phyloP scores from a whole-genome alignment of 768 basidiomycete genomes.

The Pleurotus giganteus region DNA sequence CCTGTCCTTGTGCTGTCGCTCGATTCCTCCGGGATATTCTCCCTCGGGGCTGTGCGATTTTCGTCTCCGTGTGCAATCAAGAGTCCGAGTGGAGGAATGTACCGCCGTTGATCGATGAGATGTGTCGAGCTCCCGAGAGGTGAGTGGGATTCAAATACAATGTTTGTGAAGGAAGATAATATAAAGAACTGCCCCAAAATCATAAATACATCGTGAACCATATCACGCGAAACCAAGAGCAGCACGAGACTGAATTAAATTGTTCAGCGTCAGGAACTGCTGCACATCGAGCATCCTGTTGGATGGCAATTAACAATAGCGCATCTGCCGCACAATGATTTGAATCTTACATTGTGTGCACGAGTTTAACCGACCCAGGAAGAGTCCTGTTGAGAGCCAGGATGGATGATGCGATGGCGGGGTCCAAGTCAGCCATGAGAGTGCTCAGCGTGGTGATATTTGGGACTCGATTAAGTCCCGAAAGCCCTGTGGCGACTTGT shows the following conservation, averaged over 20 bases:
- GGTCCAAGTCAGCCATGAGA: conserved; percentile 26
- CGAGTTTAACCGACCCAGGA: conserved; percentile 23
- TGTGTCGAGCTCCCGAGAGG: too few relatives aligned
- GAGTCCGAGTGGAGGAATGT: too few relatives aligned
- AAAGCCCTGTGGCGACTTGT: conserved; percentile 25
- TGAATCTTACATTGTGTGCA: conserved; percentile 27
- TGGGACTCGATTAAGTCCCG: conserved; percentile 22
- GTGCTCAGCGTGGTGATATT: conserved; percentile 25
- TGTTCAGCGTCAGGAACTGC: conserved; percentile 30
- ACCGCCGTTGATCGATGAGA: too few relatives aligned
- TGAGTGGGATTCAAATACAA: too few relatives aligned
- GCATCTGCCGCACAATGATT: not conserved
- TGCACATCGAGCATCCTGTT: conserved; percentile 33
- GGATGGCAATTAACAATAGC: not conserved
- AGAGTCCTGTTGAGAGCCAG: conserved; percentile 29
- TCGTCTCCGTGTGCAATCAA: too few relatives aligned
- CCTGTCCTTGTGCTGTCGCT: too few relatives aligned
- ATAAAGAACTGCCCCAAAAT: too few relatives aligned
- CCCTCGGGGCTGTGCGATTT: too few relatives aligned
- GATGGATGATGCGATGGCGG: conserved; percentile 22
- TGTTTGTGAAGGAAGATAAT: too few relatives aligned
- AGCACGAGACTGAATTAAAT: conserved; percentile 31
- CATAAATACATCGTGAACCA: not conserved
- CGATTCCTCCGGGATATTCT: too few relatives aligned
- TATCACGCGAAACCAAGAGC: conserved; percentile 26